Percentiles rank a stretch among this genome's conserved stretches.
These are phyloP conservation scores for Straminergon stramineum DNA, from an alignment of 225 moss, liverwort and hornwort genomes.

Conservation along the genomic window DNA sequence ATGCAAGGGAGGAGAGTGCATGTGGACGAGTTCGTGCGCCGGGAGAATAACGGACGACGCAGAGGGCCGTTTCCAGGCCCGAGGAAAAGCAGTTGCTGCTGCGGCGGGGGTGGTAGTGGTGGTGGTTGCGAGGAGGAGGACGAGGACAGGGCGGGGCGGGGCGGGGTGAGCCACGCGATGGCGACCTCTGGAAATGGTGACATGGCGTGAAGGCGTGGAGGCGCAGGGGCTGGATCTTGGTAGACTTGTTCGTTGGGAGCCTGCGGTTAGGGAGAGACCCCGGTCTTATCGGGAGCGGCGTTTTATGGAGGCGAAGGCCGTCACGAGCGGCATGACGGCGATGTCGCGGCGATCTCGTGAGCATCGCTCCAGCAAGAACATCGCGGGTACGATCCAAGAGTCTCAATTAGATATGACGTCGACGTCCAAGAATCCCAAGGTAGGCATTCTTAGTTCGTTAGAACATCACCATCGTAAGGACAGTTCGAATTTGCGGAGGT, in stretches of 20 bases:
- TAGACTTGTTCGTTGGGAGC: conserved; percentile 16
- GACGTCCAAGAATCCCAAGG: conserved; percentile 76
- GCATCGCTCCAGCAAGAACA: conserved; percentile 82
- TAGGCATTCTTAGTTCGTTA: conserved; percentile 52
- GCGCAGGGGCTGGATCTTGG: conserved; percentile 20
- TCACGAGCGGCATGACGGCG: conserved; percentile 80
- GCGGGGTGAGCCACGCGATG: conserved; percentile 25
- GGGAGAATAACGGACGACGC: conserved; percentile 40
- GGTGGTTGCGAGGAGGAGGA: conserved; percentile 4
- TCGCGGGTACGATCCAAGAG: conserved; percentile 64
- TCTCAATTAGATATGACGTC: conserved; percentile 42
- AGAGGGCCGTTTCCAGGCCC: not conserved
- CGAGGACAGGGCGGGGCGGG: conserved; percentile 11
- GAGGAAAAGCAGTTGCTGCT: conserved; percentile 1
- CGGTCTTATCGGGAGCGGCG: conserved; percentile 48
- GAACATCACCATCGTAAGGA: conserved; percentile 51
- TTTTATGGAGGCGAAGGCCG: conserved; percentile 94
- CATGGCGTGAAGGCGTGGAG: conserved; percentile 24
- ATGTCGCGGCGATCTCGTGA: conserved; percentile 98
- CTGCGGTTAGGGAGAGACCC: conserved; percentile 24
- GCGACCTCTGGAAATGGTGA: conserved; percentile 17
- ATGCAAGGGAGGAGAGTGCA: conserved; percentile 13
- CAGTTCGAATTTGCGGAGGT: conserved; percentile 42
- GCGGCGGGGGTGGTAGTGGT: not conserved
- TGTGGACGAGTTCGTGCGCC: conserved; percentile 6